Evolutionary conservation across 2,329 filamentous ascomycete species (phyloP).

Genomic region (Alternaria ethzedia): DNA sequence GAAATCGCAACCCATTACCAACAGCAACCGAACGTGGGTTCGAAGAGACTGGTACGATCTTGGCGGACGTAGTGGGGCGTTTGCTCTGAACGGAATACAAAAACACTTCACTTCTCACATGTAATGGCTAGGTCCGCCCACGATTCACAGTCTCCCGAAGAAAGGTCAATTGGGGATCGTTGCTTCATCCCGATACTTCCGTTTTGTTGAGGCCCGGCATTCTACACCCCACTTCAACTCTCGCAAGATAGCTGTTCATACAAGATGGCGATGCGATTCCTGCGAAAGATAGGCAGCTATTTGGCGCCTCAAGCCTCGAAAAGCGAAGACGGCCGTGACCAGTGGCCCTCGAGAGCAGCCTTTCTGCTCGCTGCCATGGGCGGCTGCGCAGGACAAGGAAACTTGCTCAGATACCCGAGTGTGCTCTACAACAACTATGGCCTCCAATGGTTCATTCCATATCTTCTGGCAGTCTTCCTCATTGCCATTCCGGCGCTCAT

Average conservation of each 20-base stretch:
- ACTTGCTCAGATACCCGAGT: constrained; percentile 64
- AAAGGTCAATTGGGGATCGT: not conserved
- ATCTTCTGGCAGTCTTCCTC: constrained; percentile 61
- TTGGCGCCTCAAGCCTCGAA: constrained; percentile 44
- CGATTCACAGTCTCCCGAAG: not conserved
- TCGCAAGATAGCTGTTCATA: not conserved
- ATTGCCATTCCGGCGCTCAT: constrained; percentile 64
- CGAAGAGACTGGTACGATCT: constrained; percentile 12
- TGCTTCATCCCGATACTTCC: not conserved
- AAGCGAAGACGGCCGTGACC: constrained; percentile 56
- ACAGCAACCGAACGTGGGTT: not conserved
- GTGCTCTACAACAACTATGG: constrained; percentile 67
- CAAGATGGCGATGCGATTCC: constrained; percentile 20
- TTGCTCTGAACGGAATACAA: constrained; percentile 23
- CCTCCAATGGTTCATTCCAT: constrained; percentile 67
- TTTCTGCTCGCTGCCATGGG: constrained; percentile 66
- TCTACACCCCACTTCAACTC: not conserved
- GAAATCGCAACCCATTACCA: constrained; percentile 2
- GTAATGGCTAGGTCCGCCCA: not conserved
- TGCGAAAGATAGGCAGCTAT: constrained; percentile 36
- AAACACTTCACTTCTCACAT: constrained; percentile 5
- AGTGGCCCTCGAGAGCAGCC: constrained; percentile 62
- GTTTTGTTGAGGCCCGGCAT: not conserved
- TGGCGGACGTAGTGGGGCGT: constrained; percentile 21
- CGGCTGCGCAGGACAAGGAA: constrained; percentile 64